phyloP scores from a whole-genome alignment of 225 moss, liverwort and hornwort species.

The Rhytidiadelphus loreus region DNA sequence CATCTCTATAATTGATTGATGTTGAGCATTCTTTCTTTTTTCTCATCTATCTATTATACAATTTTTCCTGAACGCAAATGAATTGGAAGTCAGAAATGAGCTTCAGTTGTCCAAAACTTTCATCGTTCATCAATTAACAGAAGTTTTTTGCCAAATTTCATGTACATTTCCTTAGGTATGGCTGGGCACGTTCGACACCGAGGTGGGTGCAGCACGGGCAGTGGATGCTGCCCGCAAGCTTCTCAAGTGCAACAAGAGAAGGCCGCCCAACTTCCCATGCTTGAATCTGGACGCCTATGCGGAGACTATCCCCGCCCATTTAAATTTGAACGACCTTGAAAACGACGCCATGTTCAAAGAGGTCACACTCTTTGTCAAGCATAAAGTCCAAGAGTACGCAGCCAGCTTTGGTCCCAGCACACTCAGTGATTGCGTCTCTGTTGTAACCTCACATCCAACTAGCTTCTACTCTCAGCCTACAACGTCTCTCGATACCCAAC shows the following conservation, averaged over 20 bases:
- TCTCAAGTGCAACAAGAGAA: constrained; percentile 5
- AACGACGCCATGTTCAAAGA: constrained; percentile 9
- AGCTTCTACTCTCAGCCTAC: background rate
- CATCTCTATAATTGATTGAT: background rate
- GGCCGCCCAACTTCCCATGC: background rate
- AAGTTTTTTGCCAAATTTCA: background rate
- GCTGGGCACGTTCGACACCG: constrained; percentile 15
- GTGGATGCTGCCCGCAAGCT: constrained; percentile 7
- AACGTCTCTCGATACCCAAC: no score
- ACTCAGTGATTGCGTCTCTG: background rate
- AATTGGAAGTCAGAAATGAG: background rate
- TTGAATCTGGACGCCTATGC: background rate
- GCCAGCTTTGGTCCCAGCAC: background rate
- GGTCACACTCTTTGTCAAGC: background rate
- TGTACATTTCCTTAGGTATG: background rate
- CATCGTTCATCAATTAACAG: background rate
- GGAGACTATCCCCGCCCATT: background rate
- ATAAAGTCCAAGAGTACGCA: background rate
- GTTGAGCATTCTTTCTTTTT: background rate
- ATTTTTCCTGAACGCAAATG: background rate
- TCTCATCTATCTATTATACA: no score
- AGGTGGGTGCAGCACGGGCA: background rate
- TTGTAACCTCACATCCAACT: background rate
- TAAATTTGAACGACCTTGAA: background rate
- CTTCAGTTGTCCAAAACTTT: background rate